Evolutionary conservation across 2,329 filamentous ascomycete species (phyloP).

Genomic region (Tricladium varicosporioides): DNA sequence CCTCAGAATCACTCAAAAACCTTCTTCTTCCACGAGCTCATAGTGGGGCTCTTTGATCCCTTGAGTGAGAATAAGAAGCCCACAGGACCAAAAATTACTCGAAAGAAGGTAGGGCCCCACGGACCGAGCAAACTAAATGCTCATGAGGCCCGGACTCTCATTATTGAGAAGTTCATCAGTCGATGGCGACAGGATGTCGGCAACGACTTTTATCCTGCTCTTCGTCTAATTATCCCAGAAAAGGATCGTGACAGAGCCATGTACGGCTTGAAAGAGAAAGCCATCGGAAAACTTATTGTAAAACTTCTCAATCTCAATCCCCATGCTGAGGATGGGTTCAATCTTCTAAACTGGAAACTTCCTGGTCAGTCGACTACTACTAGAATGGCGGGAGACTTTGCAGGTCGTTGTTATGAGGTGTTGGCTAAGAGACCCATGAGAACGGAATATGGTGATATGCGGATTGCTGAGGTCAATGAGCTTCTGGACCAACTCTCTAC

Average conservation of each 20-base stretch:
- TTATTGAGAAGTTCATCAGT: conserved; percentile 83
- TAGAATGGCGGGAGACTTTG: conserved; percentile 83
- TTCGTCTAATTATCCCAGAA: conserved; percentile 87
- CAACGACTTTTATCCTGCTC: conserved; percentile 86
- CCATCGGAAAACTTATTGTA: conserved; percentile 86
- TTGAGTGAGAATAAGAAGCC: conserved; percentile 63
- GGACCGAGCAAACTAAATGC: conserved; percentile 60
- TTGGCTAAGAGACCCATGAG: conserved; percentile 80
- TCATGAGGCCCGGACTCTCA: conserved; percentile 73
- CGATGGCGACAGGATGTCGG: conserved; percentile 88
- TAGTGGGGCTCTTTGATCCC: conserved; percentile 77
- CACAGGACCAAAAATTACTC: conserved; percentile 50
- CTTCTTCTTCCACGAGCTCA: conserved; percentile 78
- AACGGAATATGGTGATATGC: conserved; percentile 72
- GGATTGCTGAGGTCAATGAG: conserved; percentile 85
- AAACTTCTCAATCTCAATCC: conserved; percentile 90
- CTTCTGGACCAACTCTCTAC: conserved; percentile 75
- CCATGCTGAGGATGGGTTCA: conserved; percentile 84
- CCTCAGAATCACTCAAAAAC: conserved; percentile 80
- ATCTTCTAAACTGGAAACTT: conserved; percentile 87
- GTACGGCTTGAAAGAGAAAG: conserved; percentile 91
- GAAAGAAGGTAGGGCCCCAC: conserved; percentile 58
- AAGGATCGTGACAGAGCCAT: conserved; percentile 90
- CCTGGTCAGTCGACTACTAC: conserved; percentile 65
- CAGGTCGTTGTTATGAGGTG: conserved; percentile 82